A percentile compares a stretch with the other conserved stretches of the same genome.
Conservation (phyloP, 768 basidiomycete genomes). For the Leccinum aurantiacum region DNA sequence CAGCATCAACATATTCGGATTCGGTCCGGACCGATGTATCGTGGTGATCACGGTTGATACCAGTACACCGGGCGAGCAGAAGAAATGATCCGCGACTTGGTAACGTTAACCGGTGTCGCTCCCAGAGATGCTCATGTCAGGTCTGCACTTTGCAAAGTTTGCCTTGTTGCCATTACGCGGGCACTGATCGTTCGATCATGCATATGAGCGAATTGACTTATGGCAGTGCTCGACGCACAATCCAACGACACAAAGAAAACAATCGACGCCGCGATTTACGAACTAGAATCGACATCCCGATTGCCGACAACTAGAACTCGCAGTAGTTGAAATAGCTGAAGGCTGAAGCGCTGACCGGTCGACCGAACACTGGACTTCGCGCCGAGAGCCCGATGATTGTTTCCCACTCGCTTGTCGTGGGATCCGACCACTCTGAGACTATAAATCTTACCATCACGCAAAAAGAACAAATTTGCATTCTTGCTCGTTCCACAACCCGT, state of each 20-base stretch:
- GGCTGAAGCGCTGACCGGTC: neutral
- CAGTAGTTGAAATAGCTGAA: neutral
- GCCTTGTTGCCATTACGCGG: neutral
- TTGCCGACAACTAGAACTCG: neutral
- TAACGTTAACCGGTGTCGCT: neutral
- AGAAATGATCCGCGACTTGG: no score
- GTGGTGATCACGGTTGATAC: neutral
- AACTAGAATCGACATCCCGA: neutral
- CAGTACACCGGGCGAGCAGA: neutral
- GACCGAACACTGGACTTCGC: neutral
- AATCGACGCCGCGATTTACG: neutral
- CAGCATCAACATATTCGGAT: neutral
- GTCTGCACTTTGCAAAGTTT: neutral
- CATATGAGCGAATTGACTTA: neutral
- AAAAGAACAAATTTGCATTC: no score
- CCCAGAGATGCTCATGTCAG: no score
- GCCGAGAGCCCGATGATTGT: neutral
- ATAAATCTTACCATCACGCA: neutral
- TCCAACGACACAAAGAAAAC: neutral
- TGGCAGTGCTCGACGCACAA: neutral
- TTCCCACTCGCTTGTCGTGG: neutral
- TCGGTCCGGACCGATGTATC: neutral
- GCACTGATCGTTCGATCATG: no score
- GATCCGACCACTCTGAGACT: neutral
- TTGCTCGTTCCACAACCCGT: no score